These are phyloP conservation scores for Pleurotus cornucopiae DNA, from an alignment of 768 basidiomycete species.

Conservation along the genomic window DNA sequence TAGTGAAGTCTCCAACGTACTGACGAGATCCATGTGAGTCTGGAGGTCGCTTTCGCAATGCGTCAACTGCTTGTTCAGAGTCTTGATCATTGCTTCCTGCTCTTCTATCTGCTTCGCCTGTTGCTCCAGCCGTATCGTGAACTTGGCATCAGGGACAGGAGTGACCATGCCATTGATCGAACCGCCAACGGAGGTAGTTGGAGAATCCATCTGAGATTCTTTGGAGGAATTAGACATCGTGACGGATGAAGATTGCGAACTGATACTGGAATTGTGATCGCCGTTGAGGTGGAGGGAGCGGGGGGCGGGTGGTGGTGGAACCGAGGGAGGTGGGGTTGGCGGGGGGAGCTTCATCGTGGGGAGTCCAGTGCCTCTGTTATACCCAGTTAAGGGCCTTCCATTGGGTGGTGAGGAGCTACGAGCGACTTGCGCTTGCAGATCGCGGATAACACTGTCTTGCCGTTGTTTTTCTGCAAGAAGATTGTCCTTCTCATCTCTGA, in stretches of 20 bases:
- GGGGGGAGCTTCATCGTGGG: conserved; percentile 79
- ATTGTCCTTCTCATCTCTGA: conserved; percentile 78
- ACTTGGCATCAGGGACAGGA: conserved; percentile 49
- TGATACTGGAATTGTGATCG: conserved; percentile 53
- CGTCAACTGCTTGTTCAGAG: conserved; percentile 88
- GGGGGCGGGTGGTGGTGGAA: conserved; percentile 82
- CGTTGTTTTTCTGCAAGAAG: conserved; percentile 69
- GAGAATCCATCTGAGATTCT: conserved; percentile 69
- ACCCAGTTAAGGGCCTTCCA: conserved; percentile 47
- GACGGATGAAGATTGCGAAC: conserved; percentile 55
- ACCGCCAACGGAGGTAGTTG: conserved; percentile 54
- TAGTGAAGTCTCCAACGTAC: conserved; percentile 77
- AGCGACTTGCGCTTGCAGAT: conserved; percentile 70
- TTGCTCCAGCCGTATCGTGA: conserved; percentile 58
- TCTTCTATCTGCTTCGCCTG: conserved; percentile 76
- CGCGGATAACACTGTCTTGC: conserved; percentile 67
- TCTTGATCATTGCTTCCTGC: conserved; percentile 89
- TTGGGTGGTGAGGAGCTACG: conserved; percentile 58
- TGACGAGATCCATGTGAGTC: conserved; percentile 87
- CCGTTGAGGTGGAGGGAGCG: conserved; percentile 35
- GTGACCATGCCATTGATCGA: conserved; percentile 27
- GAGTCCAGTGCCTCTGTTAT: conserved; percentile 55
- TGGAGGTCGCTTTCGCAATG: conserved; percentile 91
- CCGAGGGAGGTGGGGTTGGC: conserved; percentile 81
- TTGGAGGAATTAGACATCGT: conserved; percentile 53